Percentiles rank a stretch among this genome's conserved stretches.
phyloP scores from a whole-genome alignment of 2,329 filamentous ascomycete species.

The Thielaviopsis euricoi region DNA sequence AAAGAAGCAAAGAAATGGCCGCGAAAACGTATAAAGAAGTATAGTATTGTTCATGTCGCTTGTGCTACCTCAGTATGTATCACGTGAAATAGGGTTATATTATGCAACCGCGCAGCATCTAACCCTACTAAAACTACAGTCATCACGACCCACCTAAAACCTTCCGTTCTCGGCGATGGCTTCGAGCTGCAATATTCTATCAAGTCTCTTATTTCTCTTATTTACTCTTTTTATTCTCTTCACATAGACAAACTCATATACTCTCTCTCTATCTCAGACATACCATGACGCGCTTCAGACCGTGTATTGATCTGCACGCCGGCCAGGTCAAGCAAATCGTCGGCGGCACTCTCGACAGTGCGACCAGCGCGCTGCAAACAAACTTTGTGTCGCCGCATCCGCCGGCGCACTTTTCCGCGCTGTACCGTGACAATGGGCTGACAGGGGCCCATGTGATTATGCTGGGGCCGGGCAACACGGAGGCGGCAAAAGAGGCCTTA shows the following conservation, averaged over 20 bases:
- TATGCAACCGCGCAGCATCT: background rate
- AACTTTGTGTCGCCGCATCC: conserved; percentile 84
- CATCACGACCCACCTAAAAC: background rate
- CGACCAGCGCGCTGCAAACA: conserved; percentile 55
- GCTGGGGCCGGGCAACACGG: conserved; percentile 76
- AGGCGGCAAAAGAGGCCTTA: conserved; percentile 62
- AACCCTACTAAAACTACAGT: background rate
- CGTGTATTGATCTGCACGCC: conserved; percentile 95
- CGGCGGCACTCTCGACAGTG: conserved; percentile 69
- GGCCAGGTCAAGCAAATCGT: conserved; percentile 98
- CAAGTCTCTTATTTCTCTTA: background rate
- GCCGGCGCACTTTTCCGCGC: conserved; percentile 59
- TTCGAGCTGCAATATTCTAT: background rate
- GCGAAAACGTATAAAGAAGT: too few species aligned
- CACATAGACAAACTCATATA: too few species aligned
- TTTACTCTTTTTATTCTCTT: too few species aligned
- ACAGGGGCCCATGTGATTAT: conserved; percentile 87
- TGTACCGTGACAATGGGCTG: conserved; percentile 64
- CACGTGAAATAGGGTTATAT: too few species aligned
- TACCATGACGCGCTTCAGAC: conserved; percentile 78
- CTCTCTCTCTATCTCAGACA: background rate
- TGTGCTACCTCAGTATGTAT: background rate
- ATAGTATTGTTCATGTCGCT: background rate
- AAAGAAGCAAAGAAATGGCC: too few species aligned
- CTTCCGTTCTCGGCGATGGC: background rate